Percentiles rank a stretch among this genome's conserved stretches.
These are phyloP conservation scores for Fomitiporia mediterranea DNA, from an alignment of 1,284 basidiomycete species.

Conservation along the genomic window DNA sequence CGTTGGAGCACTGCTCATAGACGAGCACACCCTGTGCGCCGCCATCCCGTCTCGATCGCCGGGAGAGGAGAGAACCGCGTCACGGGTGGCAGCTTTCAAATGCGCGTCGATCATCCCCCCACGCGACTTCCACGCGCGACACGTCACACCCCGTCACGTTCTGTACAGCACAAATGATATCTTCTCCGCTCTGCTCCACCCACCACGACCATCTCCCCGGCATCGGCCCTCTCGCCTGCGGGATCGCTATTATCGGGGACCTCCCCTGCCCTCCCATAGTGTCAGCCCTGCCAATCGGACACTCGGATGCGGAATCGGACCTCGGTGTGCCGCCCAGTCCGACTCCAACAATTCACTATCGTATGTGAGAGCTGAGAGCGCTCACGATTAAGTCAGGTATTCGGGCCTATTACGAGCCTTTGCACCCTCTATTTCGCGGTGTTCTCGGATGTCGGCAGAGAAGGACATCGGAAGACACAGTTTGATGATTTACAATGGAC, in stretches of 20 bases:
- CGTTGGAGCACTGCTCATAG: no score
- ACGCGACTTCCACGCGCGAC: conserved; percentile 26
- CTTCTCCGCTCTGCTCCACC: background rate
- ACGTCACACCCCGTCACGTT: conserved; percentile 18
- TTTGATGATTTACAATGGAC: background rate
- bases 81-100: no score
- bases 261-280: no score
- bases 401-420: no score
- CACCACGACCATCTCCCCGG: background rate
- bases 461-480: background rate
- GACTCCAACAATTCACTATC: background rate
- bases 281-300: background rate
- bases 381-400: no score
- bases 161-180: conserved; percentile 10
- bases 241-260: background rate
- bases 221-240: background rate
- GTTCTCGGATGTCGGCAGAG: background rate
- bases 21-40: no score
- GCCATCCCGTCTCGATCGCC: no score
- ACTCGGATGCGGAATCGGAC: background rate
- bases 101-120: conserved; percentile 59
- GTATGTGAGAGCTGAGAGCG: background rate
- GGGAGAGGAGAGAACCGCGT: no score
- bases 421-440: no score
- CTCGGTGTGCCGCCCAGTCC: background rate